Evolutionary conservation across 2,329 filamentous ascomycete genomes (phyloP), one percentile per base, ranked within the genome.

Genomic region (Didymella pomorum): DNA sequence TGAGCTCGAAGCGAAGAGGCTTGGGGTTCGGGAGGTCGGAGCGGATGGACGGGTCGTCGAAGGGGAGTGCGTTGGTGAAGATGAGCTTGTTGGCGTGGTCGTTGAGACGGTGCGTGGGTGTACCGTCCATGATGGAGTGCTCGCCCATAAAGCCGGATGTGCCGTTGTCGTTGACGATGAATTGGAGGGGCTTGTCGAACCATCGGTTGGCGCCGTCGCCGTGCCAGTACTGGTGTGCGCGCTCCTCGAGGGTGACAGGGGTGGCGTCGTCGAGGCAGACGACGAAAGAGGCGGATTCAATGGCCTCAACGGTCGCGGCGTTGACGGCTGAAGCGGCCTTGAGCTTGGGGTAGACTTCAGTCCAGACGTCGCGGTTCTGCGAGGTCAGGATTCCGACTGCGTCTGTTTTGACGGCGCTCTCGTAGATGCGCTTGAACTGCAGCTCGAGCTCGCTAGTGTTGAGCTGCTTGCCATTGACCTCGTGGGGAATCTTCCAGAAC

Each of bases 51-150:
- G 92, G 85, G 75, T 93, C 86, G 60, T 89, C 90, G 74, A 97
- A 91, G 79, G 97, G 93, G 58, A 99, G 87, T 77, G 95, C 96
- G 81, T 97, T 94, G 81, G 89, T 89, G 80, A 97, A 93, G 78
- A 98, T 97, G 72, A 91, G 86, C 75, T 91, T 88, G 81, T 94
- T 96, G 75, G 96, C 86, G 74, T 93, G 95, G 84, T 99, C 95
- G 78, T 97, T 99, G 16, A 99, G 85, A 43, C 96, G 90, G 80
- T 98, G 95, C 2, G 96, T 99, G 1, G 96, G 93, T 7, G 95
- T 99, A 65, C 96, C 95, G 76, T 99, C 95, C 96, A 99, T 99
- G 95, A 99, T 98, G 71, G 91, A 96, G 84, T 99, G 95, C 81
- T 99, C 95, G 73, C 95, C 95, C 85, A 93, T 94, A 84, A 99